These are phyloP conservation scores for Cytidiella melzeri DNA, from an alignment of 768 basidiomycete genomes.

Conservation along the genomic window DNA sequence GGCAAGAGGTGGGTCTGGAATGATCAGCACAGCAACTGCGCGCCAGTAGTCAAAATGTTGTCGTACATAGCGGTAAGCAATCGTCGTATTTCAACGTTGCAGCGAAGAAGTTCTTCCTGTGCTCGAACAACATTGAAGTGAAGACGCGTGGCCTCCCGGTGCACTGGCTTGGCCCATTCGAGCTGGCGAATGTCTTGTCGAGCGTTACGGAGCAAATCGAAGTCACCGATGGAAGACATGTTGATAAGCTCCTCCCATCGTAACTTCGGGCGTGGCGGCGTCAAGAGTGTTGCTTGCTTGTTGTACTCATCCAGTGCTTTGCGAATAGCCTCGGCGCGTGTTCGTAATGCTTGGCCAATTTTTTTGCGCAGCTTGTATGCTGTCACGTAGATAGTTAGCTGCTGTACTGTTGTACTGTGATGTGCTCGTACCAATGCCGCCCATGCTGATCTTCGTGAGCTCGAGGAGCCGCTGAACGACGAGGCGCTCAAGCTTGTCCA, in stretches of 20 bases:
- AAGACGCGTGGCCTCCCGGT: conserved; percentile 25
- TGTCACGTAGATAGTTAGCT: too few species aligned
- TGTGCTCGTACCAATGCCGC: conserved; percentile 17
- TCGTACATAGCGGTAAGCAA: conserved; percentile 22
- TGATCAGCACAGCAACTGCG: neutral
- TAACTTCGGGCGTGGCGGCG: conserved; percentile 12
- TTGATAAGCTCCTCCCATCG: conserved; percentile 10
- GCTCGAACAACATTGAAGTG: conserved; percentile 26
- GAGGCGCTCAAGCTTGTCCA: too few species aligned
- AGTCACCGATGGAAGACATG: conserved; percentile 19
- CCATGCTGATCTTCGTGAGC: conserved; percentile 23
- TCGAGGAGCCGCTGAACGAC: too few species aligned
- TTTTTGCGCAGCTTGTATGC: conserved; percentile 30
- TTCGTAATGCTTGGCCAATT: conserved; percentile 29
- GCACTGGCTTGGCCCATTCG: conserved; percentile 33
- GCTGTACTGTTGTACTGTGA: neutral
- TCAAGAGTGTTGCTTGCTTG: too few species aligned
- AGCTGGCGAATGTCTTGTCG: conserved; percentile 23
- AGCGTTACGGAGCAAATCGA: too few species aligned
- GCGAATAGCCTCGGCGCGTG: conserved; percentile 26
- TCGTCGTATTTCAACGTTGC: conserved; percentile 29
- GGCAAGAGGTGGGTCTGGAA: conserved; percentile 5
- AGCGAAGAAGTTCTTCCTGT: too few species aligned
- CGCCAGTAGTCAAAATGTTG: conserved; percentile 15
- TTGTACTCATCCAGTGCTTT: too few species aligned